Evolutionary conservation across 306 rosid species (phyloP).

Genomic region (Purshia tridentata): DNA sequence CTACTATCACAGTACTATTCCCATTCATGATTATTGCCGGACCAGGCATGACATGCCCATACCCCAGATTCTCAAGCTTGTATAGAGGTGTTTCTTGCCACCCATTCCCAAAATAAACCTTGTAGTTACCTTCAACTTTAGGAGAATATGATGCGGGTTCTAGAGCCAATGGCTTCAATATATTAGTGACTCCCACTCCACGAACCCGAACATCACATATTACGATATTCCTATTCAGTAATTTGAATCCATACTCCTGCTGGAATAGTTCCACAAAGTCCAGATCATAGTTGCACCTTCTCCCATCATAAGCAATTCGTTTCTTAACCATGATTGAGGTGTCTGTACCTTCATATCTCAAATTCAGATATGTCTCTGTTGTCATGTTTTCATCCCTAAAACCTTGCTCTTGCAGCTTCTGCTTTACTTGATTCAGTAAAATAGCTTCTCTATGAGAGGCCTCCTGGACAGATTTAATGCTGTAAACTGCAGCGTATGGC

Average conservation of each 20-base stretch:
- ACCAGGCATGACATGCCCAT: conserved; percentile 58
- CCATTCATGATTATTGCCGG: conserved; percentile 94
- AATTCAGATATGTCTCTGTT: conserved; percentile 72
- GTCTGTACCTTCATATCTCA: conserved; percentile 95
- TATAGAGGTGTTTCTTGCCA: conserved; percentile 82
- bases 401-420: conserved; percentile 74
- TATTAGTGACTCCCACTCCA: conserved; percentile 80
- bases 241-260: conserved; percentile 85
- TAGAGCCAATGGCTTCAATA: conserved; percentile 67
- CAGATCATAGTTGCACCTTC: conserved; percentile 47
- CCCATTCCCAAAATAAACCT: conserved; percentile 77
- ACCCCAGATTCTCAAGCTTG: conserved; percentile 79
- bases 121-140: conserved; percentile 61
- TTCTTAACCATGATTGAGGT: conserved; percentile 87
- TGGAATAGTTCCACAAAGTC: conserved; percentile 74
- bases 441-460: conserved; percentile 58
- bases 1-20: conserved; percentile 87
- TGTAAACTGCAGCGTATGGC: conserved; percentile 76
- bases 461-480: conserved; percentile 55
- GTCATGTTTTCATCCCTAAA: conserved; percentile 65
- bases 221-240: conserved; percentile 68
- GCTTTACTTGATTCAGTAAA: conserved; percentile 58
- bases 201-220: conserved; percentile 83
- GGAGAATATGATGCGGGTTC: conserved; percentile 50
- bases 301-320: conserved; percentile 42